These are phyloP conservation scores for Epithele typhae DNA, from an alignment of 768 basidiomycete species.

Conservation along the genomic window DNA sequence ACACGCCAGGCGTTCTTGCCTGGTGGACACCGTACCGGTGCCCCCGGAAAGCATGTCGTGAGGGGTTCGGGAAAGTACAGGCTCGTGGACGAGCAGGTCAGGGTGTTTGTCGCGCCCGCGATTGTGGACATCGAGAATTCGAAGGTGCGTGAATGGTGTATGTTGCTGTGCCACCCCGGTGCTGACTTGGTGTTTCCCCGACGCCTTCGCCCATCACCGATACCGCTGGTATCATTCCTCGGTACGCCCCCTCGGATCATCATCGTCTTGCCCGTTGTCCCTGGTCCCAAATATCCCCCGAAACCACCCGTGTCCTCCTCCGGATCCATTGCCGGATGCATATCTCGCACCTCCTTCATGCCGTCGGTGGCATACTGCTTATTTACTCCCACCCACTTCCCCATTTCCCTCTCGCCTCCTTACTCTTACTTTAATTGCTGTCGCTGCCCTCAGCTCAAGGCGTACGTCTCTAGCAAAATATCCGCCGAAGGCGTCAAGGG, in stretches of 20 bases:
- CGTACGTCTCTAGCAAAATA: slow-evolving; percentile 46
- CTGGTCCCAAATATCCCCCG: too few species aligned
- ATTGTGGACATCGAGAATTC: slow-evolving; percentile 55
- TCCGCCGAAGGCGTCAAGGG: slow-evolving; percentile 3
- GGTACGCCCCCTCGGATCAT: too few species aligned
- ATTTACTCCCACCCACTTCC: too few species aligned
- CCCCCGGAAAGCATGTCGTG: slow-evolving; percentile 81
- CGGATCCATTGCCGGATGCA: too few species aligned
- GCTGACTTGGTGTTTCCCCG: neutral
- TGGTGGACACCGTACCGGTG: slow-evolving; percentile 82
- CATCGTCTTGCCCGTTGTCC: too few species aligned
- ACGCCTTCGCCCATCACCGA: too few species aligned
- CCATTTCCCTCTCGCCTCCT: neutral
- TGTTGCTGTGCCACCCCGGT: neutral
- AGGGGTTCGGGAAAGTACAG: slow-evolving; percentile 77
- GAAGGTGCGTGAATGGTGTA: slow-evolving; percentile 40
- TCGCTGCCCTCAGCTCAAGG: slow-evolving; percentile 73
- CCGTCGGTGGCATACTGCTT: too few species aligned
- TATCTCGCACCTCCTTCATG: too few species aligned
- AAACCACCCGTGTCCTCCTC: too few species aligned
- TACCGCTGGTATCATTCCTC: too few species aligned
- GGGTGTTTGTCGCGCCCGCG: slow-evolving; percentile 80
- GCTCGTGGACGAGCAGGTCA: slow-evolving; percentile 76
- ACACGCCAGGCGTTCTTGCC: slow-evolving; percentile 81
- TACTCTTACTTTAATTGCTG: too few species aligned